These are phyloP conservation scores for Diutina sp. DNA, from an alignment of 1,139 yeast species.

Conservation along the genomic window DNA sequence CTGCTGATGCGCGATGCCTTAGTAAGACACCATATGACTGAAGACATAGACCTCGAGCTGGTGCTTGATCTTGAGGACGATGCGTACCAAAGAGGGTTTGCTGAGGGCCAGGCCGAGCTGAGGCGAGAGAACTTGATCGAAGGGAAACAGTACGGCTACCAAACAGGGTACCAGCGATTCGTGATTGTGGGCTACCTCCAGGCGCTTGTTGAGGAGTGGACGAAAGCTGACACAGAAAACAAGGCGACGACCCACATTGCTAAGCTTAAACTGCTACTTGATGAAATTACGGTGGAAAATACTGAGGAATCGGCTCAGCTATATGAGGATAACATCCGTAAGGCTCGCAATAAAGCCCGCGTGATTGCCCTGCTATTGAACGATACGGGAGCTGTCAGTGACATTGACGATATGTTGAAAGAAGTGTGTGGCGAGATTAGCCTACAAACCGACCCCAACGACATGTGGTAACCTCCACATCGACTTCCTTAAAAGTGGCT, in stretches of 20 bases:
- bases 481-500: too few species aligned
- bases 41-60: conserved; percentile 20
- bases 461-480: neutral
- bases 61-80: conserved; percentile 41
- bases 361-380: neutral
- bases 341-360: neutral
- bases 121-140: conserved; percentile 35
- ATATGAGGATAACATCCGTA: neutral
- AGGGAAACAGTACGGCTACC: conserved; percentile 70
- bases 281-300: neutral
- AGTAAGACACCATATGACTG: conserved; percentile 3
- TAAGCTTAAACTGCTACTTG: neutral
- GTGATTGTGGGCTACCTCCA: conserved; percentile 49
- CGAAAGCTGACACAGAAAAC: neutral
- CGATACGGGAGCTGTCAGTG: neutral
- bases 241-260: neutral
- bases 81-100: conserved; percentile 49
- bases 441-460: neutral
- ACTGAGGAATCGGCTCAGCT: neutral
- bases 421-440: neutral
- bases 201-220: conserved; percentile 27
- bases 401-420: neutral
- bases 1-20: too few species aligned
- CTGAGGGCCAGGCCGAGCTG: conserved; percentile 38
- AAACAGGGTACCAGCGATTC: conserved; percentile 66